Conservation (phyloP, 75 land plant species). For the Adiantum capillusveneris region DNA sequence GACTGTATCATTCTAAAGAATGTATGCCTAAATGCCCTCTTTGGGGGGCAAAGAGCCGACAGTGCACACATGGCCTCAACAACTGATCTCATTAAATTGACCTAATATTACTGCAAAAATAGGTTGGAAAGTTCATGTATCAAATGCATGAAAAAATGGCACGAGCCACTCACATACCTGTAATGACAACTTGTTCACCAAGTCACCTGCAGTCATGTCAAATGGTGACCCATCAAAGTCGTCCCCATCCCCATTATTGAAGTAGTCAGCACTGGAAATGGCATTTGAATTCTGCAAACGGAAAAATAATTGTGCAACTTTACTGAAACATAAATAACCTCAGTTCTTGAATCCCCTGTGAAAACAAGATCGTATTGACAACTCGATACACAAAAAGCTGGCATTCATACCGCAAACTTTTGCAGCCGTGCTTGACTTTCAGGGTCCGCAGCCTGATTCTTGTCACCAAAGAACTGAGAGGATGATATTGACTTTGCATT, state of each 20-base stretch:
- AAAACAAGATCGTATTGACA: too few relatives aligned
- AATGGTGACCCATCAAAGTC: slow-evolving; percentile 28
- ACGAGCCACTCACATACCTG: slow-evolving; percentile 83
- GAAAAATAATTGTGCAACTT: background rate
- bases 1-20: too few relatives aligned
- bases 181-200: slow-evolving; percentile 74
- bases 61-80: too few relatives aligned
- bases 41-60: too few relatives aligned
- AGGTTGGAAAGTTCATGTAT: too few relatives aligned
- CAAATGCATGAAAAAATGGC: too few relatives aligned
- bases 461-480: slow-evolving; percentile 88
- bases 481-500: slow-evolving; percentile 98
- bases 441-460: slow-evolving; percentile 38
- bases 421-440: slow-evolving; percentile 60
- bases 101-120: too few relatives aligned
- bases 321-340: too few relatives aligned
- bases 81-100: too few relatives aligned
- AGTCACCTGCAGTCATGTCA: slow-evolving; percentile 82
- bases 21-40: too few relatives aligned
- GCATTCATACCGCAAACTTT: slow-evolving; percentile 70
- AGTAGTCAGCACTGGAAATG: slow-evolving; percentile 95
- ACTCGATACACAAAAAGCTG: background rate
- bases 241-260: slow-evolving; percentile 42
- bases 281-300: slow-evolving; percentile 54
- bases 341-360: too few relatives aligned